Evolutionary conservation across 177 flowering plant genomes (phyloP), one percentile per base, ranked within the genome.

Genomic region (Telopea speciosissima): DNA sequence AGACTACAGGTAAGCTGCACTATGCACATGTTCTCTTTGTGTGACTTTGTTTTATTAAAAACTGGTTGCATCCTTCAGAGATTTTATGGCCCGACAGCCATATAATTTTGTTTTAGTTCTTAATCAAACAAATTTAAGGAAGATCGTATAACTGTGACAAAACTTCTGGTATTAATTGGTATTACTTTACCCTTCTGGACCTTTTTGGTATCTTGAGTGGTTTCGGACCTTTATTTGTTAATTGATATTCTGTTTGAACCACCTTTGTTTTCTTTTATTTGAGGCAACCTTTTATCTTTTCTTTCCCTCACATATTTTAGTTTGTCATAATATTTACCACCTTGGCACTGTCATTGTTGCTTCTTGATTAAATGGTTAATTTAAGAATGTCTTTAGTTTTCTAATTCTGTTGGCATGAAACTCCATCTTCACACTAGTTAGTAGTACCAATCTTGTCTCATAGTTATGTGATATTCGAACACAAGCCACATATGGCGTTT

Each of bases 1-100:
- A 79, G 79, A 70, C 78, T 95, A 77, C 99, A 95, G 91, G 99
- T 92, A 81, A 68, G 64, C 49, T 66, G 19, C 24, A 66, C 40
- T 3, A 42, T 21, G 0, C 0, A 45, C 0, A 11, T 69, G 69
- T 31, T 14, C 8, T n/a, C 14, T 45, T 66, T 17, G 8, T 23
- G 11, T 3, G 3, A 8, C 8, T 8, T 44, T 44, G 49, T 44
- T 44, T 14, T 13, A 49, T 12, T 49, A 19, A 13, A 49, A 8
- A 49, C 54, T 49, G 5, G 16, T 12, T 12, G 19, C 17, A 49
- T 49, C 19, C 17, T 16, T 49, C 13, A 19, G 19, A 49, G 54
- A 49, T 49, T 49, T 49, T 49, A 13, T 49, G 54, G 19, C 54
- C 19, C 16, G 1, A 49, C 3, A 16, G 54, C 19, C 8, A 13